These are phyloP conservation scores for Colletotrichum cordylinicola DNA, from an alignment of 2,329 filamentous ascomycete species.

Conservation along the genomic window DNA sequence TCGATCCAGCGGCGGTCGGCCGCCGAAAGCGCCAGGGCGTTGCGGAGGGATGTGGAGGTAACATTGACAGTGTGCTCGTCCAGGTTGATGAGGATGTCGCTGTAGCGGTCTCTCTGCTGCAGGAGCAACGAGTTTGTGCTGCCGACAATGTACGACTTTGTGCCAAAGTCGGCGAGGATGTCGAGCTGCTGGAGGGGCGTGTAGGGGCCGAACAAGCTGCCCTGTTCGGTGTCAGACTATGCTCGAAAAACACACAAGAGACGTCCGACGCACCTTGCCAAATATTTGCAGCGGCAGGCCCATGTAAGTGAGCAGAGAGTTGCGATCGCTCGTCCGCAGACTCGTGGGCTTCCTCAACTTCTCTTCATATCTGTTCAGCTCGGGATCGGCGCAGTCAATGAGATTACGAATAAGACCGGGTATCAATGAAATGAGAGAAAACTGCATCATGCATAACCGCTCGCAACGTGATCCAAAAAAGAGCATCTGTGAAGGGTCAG, in stretches of 20 bases:
- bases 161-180: constrained; percentile 88
- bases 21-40: constrained; percentile 78
- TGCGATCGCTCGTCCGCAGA: constrained; percentile 88
- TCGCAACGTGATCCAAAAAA: constrained; percentile 99
- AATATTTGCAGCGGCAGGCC: constrained; percentile 94
- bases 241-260: background rate
- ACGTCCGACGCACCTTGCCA: constrained; percentile 69
- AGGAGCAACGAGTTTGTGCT: constrained; percentile 94
- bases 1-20: constrained; percentile 97
- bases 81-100: constrained; percentile 94
- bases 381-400: constrained; percentile 95
- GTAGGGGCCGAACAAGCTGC: constrained; percentile 94
- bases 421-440: constrained; percentile 93
- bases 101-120: constrained; percentile 94
- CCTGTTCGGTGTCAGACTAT: constrained; percentile 51
- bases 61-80: constrained; percentile 89
- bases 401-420: constrained; percentile 89
- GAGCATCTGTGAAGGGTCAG: constrained; percentile 72
- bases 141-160: constrained; percentile 96
- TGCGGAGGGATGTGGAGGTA: constrained; percentile 77
- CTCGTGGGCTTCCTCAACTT: constrained; percentile 79
- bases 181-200: constrained; percentile 96
- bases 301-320: constrained; percentile 91
- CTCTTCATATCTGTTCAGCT: constrained; percentile 83
- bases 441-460: constrained; percentile 96